phyloP scores from a whole-genome alignment of 2,329 filamentous ascomycete genomes.

The Aschersonia sp. region DNA sequence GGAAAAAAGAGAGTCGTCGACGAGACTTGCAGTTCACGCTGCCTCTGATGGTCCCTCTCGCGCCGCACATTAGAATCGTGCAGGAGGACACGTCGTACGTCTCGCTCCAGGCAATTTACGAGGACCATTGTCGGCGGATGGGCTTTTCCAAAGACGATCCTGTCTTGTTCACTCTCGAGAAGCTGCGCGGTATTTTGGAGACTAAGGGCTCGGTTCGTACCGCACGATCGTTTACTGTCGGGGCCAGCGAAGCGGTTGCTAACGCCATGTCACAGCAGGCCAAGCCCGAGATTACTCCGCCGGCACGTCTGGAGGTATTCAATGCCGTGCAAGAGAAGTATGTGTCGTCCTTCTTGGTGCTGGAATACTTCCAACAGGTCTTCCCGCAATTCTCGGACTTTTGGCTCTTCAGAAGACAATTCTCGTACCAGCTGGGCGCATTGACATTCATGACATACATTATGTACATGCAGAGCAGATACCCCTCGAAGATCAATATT shows the following conservation, averaged over 20 bases:
- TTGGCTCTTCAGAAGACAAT: constrained; percentile 96
- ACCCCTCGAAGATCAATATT: constrained; percentile 91
- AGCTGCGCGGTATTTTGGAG: constrained; percentile 64
- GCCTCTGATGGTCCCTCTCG: constrained; percentile 87
- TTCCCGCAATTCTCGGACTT: constrained; percentile 88
- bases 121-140: constrained; percentile 84
- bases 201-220: constrained; percentile 43
- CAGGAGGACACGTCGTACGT: constrained; percentile 93
- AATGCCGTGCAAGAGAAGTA: constrained; percentile 87
- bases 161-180: constrained; percentile 88
- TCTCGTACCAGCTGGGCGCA: constrained; percentile 88
- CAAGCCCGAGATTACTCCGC: constrained; percentile 52
- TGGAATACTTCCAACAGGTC: constrained; percentile 78
- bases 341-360: constrained; percentile 67
- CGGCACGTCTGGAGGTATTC: constrained; percentile 79
- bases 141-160: constrained; percentile 90
- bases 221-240: too few species aligned
- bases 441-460: constrained; percentile 98
- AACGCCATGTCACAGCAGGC: constrained; percentile 29
- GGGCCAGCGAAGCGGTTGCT: background rate
- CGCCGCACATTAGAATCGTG: constrained; percentile 86
- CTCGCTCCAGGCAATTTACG: constrained; percentile 85
- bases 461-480: constrained; percentile 91
- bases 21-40: constrained; percentile 93
- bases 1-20: constrained; percentile 88